Base-by-base conservation (phyloP, 2,329 filamentous ascomycete genomes). In the Bimuria novae-zelandiae region DNA sequence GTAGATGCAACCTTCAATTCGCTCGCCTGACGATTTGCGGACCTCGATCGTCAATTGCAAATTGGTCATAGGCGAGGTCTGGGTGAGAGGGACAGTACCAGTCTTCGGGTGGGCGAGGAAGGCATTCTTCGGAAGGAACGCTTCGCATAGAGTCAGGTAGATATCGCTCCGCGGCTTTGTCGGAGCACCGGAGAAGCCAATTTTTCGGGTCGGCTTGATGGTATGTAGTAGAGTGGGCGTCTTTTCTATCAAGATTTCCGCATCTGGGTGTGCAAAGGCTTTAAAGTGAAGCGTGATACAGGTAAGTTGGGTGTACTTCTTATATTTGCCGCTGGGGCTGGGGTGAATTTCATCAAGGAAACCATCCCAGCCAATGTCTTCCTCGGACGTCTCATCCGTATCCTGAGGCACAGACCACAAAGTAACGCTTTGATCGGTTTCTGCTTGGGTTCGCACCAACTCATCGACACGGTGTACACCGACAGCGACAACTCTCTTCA, bases 151-250 rank as follows among this genome's bases (percentile, higher is more conserved):
- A 0, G 92, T 97, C 39, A 99, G 75, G 70, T 99, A 99, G 45
- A 99, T 97, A 71, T 99, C 95, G 10, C 92, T 97, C 64, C 95
- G 83, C 14, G 89, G 82, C 69, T 91, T 92, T 0, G 89, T 92
- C 0, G 94, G 93, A 1, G 92, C 92, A 11, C 92, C 92, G 3
- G 93, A 90, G 71, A 99, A 97, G 1, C 92, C 94, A 72, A 97
- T 92, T 71, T 94, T 94, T 64, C 82, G 88, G 0, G 92, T 96
- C 71, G 89, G 89, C 52, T 82, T 82, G 54, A 97, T 84, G 46
- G 89, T 87, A 45, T 95, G 88, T 12, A 99, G 84, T 12, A 95
- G 77, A 0, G 93, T 97, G 0, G 94, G 94, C 3, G 91, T 96
- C 42, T 88, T 86, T 66, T 89, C 90, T 67, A 97, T 89, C 35